A percentile compares a stretch with the other conserved stretches of the same genome.
phyloP scores from a whole-genome alignment of 2,329 filamentous ascomycete species.

The Fusarium tjaetaba region DNA sequence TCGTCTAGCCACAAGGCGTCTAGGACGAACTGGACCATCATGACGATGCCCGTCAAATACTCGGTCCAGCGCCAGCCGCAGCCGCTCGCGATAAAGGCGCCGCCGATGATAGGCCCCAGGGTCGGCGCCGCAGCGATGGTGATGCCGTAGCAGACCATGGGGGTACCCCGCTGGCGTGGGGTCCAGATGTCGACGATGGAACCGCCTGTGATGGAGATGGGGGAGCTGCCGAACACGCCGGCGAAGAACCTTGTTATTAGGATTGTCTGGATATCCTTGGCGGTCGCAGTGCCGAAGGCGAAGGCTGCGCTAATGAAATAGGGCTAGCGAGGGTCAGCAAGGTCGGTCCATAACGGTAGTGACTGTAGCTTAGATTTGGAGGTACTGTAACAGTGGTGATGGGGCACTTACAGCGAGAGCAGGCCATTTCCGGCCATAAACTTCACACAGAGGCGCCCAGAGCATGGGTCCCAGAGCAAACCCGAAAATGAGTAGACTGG shows the following conservation, averaged over 20 bases:
- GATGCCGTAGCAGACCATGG: slow-evolving; percentile 1
- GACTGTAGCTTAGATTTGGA: too few relatives aligned
- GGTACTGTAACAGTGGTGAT: neutral
- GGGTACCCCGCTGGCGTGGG: neutral
- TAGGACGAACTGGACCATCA: neutral
- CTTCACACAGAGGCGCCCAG: slow-evolving; percentile 78
- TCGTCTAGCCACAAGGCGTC: neutral
- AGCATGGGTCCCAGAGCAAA: slow-evolving; percentile 74
- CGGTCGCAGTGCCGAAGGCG: neutral
- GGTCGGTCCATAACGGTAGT: neutral
- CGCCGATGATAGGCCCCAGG: neutral
- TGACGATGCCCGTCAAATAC: neutral
- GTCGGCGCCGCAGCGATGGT: neutral
- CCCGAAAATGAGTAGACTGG: slow-evolving; percentile 16
- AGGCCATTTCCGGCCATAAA: slow-evolving; percentile 65
- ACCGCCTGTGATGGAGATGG: neutral
- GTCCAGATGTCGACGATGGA: neutral
- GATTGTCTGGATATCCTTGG: neutral
- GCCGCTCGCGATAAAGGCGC: neutral
- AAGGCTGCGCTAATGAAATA: neutral
- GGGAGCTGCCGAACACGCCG: neutral
- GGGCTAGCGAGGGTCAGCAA: neutral
- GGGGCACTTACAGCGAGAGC: neutral
- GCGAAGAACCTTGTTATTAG: neutral
- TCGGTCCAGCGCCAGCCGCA: neutral